Conservation (phyloP, 768 basidiomycete species). For the Auriscalpium microsporum region DNA sequence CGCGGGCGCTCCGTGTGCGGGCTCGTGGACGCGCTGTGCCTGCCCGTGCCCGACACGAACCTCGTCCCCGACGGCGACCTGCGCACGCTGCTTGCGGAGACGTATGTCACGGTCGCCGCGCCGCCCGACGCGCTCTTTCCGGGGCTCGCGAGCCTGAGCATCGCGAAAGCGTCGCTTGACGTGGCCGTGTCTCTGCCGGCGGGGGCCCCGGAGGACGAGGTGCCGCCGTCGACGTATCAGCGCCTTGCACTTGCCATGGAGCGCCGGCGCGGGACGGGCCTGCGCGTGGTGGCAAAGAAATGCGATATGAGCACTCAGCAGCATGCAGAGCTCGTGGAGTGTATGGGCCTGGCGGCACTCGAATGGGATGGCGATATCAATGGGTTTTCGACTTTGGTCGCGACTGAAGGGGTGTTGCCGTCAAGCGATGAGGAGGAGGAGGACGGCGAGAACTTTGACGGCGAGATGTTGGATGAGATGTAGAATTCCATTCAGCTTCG, state of each 20-base stretch:
- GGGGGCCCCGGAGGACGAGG: not conserved
- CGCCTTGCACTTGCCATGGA: not conserved
- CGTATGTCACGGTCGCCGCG: not conserved
- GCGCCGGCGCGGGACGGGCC: not conserved
- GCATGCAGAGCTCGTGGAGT: not conserved
- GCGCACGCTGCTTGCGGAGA: not conserved
- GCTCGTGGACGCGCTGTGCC: not conserved
- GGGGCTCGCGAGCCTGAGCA: not conserved
- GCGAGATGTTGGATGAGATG: no score
- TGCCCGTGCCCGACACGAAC: not conserved
- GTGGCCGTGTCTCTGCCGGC: not conserved
- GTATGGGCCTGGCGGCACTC: not conserved
- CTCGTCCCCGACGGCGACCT: not conserved
- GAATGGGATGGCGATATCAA: not conserved
- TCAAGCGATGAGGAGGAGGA: no score
- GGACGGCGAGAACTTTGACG: no score
- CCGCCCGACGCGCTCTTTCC: not conserved
- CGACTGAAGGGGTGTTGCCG: no score
- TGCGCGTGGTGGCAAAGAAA: not conserved
- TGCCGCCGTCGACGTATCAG: not conserved
- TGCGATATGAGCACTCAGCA: not conserved
- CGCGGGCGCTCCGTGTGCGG: not conserved
- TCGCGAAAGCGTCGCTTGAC: not conserved
- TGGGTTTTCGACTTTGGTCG: not conserved
- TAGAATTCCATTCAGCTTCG: no score